phyloP scores from a whole-genome alignment of 2,329 filamentous ascomycete species.

The Cylindrodendrum hubeiense region DNA sequence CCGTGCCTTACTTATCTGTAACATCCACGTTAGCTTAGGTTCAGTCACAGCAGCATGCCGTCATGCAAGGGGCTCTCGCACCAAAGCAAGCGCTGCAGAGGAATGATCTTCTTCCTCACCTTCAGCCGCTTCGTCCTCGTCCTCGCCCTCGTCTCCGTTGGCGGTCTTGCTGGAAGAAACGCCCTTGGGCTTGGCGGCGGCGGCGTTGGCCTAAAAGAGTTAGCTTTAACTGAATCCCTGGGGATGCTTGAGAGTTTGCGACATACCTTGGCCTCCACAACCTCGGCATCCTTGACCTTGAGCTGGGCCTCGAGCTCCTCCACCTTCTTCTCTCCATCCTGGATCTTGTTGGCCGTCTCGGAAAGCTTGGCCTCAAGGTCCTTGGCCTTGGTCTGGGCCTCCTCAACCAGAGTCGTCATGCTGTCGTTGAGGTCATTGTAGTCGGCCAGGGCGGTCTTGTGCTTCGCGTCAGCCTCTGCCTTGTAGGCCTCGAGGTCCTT shows the following conservation, averaged over 20 bases:
- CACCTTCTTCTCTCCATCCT: slow-evolving; percentile 61
- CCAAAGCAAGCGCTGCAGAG: slow-evolving; percentile 75
- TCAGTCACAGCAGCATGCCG: slow-evolving; percentile 32
- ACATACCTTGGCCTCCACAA: slow-evolving; percentile 70
- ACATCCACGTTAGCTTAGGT: slow-evolving; percentile 34
- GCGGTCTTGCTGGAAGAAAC: slow-evolving; percentile 69
- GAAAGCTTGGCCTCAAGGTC: slow-evolving; percentile 63
- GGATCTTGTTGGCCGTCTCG: slow-evolving; percentile 57
- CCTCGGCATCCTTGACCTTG: slow-evolving; percentile 74
- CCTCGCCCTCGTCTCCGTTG: slow-evolving; percentile 52
- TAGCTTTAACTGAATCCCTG: slow-evolving; percentile 8
- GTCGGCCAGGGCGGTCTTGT: slow-evolving; percentile 69
- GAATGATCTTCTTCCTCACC: slow-evolving; percentile 74
- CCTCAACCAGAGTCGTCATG: slow-evolving; percentile 70
- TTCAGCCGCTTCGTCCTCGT: slow-evolving; percentile 58
- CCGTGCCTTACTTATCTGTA: slow-evolving; percentile 59
- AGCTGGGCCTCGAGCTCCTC: slow-evolving; percentile 66
- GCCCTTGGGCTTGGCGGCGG: slow-evolving; percentile 60
- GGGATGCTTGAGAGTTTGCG: background rate
- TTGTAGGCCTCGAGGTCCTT: slow-evolving; percentile 67
- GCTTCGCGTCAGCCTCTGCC: slow-evolving; percentile 62
- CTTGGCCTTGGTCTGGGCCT: slow-evolving; percentile 67
- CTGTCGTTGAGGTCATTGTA: slow-evolving; percentile 74
- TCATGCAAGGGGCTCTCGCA: slow-evolving; percentile 67
- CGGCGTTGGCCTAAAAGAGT: slow-evolving; percentile 57